A percentile compares a stretch with the other conserved stretches of the same genome.
phyloP scores from a whole-genome alignment of 805 yeast species.

The Lachancea kluyveri region DNA sequence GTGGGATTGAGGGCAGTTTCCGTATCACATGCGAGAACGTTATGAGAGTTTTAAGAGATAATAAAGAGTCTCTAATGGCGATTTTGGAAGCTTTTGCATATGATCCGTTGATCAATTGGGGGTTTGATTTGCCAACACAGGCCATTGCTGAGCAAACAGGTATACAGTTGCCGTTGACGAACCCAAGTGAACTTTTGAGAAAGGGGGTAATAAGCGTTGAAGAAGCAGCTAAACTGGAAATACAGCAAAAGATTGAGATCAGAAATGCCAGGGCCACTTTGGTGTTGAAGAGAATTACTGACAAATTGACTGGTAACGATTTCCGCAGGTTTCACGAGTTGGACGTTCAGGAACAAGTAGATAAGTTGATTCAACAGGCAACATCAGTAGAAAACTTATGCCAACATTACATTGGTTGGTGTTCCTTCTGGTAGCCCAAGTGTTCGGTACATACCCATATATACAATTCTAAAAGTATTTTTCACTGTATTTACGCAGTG shows the following conservation, averaged over 20 bases:
- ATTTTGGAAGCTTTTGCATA: conserved; percentile 96
- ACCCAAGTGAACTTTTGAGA: conserved; percentile 64
- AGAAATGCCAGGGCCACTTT: conserved; percentile 87
- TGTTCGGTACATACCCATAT: too few relatives aligned
- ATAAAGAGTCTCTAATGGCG: conserved; percentile 96
- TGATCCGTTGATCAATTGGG: conserved; percentile 98
- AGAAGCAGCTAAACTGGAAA: conserved; percentile 65
- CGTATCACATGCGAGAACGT: conserved; percentile 96
- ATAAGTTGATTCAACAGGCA: conserved; percentile 89
- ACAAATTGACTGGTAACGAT: conserved; percentile 91
- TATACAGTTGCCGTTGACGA: conserved; percentile 57
- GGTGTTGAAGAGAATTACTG: conserved; percentile 84
- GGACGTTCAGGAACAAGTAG: conserved; percentile 86
- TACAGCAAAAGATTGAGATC: conserved; percentile 62
- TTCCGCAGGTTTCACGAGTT: conserved; percentile 65
- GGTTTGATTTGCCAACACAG: conserved; percentile 85
- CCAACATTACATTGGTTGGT: conserved; percentile 98
- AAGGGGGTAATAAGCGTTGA: conserved; percentile 70
- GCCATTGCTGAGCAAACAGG: conserved; percentile 72
- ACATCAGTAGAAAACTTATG: conserved; percentile 93
- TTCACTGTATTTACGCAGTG: conserved; percentile 13
- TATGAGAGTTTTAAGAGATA: conserved; percentile 88
- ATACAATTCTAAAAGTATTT: conserved; percentile 10
- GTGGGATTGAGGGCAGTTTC: conserved; percentile 97
- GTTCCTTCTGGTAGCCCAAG: conserved; percentile 86